Conservation (phyloP, 2,329 filamentous ascomycete species). For the Botrytis medusae region DNA sequence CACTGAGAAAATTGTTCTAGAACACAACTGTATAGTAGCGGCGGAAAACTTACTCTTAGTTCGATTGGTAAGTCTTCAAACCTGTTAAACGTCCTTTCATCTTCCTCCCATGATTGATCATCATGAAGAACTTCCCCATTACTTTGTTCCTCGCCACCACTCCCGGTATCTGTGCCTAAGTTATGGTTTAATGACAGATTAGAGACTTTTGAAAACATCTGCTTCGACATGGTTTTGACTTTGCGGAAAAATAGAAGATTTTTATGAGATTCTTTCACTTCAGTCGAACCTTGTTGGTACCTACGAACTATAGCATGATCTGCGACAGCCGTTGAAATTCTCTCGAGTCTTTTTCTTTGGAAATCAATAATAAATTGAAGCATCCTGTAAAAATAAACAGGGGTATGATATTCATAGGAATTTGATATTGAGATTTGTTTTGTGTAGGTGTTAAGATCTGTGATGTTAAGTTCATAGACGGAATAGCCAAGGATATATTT, state of each 20-base stretch:
- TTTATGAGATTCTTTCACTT: not conserved
- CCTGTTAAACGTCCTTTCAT: not conserved
- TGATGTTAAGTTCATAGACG: not conserved
- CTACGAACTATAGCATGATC: not conserved
- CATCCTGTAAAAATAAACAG: not conserved
- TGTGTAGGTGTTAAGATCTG: not conserved
- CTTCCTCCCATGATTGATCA: not conserved
- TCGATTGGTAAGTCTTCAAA: conserved; percentile 5
- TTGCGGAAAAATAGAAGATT: not conserved
- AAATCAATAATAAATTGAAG: not conserved
- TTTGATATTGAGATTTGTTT: not conserved
- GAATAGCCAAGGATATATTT: not conserved
- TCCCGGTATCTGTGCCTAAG: not conserved
- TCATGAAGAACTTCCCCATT: not conserved
- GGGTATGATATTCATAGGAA: not conserved
- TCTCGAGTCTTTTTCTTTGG: not conserved
- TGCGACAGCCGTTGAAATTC: too few relatives aligned
- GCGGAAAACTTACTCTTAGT: not conserved
- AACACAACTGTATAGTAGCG: rapidly evolving
- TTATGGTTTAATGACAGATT: too few relatives aligned
- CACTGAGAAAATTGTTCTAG: rapidly evolving
- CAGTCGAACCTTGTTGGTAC: not conserved
- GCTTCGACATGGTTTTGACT: not conserved
- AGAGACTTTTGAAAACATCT: not conserved
- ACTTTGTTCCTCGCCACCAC: not conserved